Percentiles rank a stretch among this genome's conserved stretches.
Evolutionary conservation across 225 moss, liverwort and hornwort species (phyloP).

Genomic region (Straminergon stramineum): DNA sequence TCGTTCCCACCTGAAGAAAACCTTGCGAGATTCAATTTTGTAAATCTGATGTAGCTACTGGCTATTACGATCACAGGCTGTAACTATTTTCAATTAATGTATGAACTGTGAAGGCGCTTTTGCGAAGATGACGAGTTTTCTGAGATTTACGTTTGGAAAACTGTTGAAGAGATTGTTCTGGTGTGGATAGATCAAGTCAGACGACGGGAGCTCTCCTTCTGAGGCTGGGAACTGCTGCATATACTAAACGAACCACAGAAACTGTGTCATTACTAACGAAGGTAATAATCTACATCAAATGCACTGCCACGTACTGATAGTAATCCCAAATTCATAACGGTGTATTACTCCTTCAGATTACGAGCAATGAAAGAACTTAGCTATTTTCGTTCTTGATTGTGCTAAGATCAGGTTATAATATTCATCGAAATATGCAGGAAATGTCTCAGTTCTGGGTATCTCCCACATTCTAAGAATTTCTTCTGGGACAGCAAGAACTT

Average conservation of each 20-base stretch:
- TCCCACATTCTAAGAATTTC: not conserved
- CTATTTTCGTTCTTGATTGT: not conserved
- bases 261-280: not conserved
- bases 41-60: not conserved
- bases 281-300: not conserved
- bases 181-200: not conserved
- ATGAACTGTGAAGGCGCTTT: not conserved
- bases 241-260: not conserved
- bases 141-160: not conserved
- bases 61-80: not conserved
- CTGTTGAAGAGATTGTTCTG: not conserved
- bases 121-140: not conserved
- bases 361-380: not conserved
- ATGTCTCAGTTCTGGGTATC: not conserved
- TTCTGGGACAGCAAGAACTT: not conserved
- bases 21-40: not conserved
- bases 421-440: no score
- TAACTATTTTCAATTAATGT: not conserved
- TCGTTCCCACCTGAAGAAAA: constrained; percentile 31
- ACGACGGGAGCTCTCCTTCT: not conserved
- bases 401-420: not conserved
- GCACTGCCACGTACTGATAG: not conserved
- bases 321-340: not conserved
- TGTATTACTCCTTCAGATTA: not conserved
- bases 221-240: not conserved